phyloP scores from a whole-genome alignment of 139 green algal genomes.

The Chlorella sp. region DNA sequence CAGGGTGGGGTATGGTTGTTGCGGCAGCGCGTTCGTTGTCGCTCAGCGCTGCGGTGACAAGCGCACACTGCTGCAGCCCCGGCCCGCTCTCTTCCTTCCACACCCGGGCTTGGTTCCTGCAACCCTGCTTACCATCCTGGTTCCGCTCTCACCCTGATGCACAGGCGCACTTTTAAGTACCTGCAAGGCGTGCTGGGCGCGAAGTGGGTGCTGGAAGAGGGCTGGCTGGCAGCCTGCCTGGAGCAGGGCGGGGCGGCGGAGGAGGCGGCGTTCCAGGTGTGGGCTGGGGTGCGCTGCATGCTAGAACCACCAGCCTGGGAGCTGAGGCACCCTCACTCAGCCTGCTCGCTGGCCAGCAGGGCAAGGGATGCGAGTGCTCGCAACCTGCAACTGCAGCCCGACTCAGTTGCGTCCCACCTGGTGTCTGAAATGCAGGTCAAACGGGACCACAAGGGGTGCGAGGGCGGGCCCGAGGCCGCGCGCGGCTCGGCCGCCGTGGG shows the following conservation, averaged over 20 bases:
- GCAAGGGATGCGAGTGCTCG: too few relatives aligned
- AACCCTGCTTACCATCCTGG: too few relatives aligned
- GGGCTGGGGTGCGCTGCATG: too few relatives aligned
- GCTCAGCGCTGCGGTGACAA: too few relatives aligned
- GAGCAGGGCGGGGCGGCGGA: neutral
- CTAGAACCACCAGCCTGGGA: too few relatives aligned
- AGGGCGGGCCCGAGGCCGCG: neutral
- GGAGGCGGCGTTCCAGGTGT: constrained; percentile 34
- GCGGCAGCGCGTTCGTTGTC: neutral
- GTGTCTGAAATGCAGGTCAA: neutral
- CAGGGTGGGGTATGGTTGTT: too few relatives aligned
- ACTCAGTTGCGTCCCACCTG: neutral
- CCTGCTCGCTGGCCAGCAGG: too few relatives aligned
- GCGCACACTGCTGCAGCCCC: neutral
- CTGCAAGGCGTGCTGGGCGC: constrained; percentile 39
- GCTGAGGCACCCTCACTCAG: too few relatives aligned
- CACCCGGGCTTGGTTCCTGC: too few relatives aligned
- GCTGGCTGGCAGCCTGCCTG: constrained; percentile 39
- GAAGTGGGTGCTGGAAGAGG: constrained; percentile 24
- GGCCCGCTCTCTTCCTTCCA: neutral
- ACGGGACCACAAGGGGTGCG: neutral
- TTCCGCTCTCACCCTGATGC: too few relatives aligned
- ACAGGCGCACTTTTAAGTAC: neutral
- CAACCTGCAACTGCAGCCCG: too few relatives aligned
- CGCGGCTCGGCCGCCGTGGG: neutral